These are phyloP conservation scores for Tylopilus felleus DNA, from an alignment of 768 basidiomycete species.

Conservation along the genomic window DNA sequence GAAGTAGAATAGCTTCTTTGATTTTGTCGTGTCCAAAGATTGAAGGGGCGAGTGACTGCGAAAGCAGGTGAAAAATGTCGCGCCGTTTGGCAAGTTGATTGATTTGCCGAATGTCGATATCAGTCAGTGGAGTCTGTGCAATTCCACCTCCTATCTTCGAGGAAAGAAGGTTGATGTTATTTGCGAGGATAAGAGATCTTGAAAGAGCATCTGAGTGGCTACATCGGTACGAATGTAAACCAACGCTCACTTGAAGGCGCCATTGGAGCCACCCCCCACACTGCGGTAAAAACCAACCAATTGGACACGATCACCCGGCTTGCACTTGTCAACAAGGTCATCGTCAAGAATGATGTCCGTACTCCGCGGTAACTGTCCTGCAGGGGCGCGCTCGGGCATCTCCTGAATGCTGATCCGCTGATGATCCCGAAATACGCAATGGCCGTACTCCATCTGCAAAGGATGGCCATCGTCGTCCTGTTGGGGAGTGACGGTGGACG, in stretches of 20 bases:
- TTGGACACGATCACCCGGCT: constrained; percentile 97
- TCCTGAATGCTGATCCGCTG: constrained; percentile 98
- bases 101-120: constrained; percentile 92
- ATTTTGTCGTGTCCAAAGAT: constrained; percentile 97
- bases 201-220: constrained; percentile 12
- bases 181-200: constrained; percentile 91
- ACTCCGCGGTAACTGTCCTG: constrained; percentile 93
- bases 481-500: constrained; percentile 83
- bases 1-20: constrained; percentile 88
- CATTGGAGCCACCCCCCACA: constrained; percentile 84
- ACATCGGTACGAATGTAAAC: constrained; percentile 6
- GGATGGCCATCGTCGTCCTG: constrained; percentile 86
- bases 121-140: constrained; percentile 87
- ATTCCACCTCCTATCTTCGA: constrained; percentile 95
- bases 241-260: constrained; percentile 84
- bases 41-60: constrained; percentile 93
- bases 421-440: constrained; percentile 91
- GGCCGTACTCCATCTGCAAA: constrained; percentile 89
- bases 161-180: constrained; percentile 91
- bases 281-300: constrained; percentile 94
- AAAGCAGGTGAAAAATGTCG: constrained; percentile 84
- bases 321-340: constrained; percentile 95
- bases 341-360: constrained; percentile 96
- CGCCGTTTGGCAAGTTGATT: constrained; percentile 88
- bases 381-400: constrained; percentile 98